Conservation (phyloP, 2,329 filamentous ascomycete genomes). For the Aspergillus floridensis region DNA sequence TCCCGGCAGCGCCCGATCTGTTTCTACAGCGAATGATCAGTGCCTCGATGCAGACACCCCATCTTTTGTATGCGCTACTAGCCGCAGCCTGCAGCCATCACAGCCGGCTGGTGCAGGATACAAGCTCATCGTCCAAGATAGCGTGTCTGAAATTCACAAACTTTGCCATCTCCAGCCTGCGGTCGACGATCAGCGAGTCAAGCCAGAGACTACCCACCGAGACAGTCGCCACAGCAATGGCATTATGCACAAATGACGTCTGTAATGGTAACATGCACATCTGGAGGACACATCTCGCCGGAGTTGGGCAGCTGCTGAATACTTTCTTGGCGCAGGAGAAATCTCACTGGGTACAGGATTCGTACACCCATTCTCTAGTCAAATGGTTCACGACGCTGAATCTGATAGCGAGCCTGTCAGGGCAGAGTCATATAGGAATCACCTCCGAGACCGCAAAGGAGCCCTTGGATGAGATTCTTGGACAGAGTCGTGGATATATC, state of each 20-base stretch:
- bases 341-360: slow-evolving; percentile 7
- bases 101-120: slow-evolving; percentile 23
- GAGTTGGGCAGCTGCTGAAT: slow-evolving; percentile 24
- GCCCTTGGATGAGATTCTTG: slow-evolving; percentile 11
- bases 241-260: slow-evolving; percentile 34
- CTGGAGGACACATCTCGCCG: slow-evolving; percentile 28
- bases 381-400: slow-evolving; percentile 34
- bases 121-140: slow-evolving; percentile 9
- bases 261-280: slow-evolving; percentile 31
- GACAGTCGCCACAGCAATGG: slow-evolving; percentile 29
- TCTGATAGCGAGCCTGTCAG: slow-evolving; percentile 26
- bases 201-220: slow-evolving; percentile 19
- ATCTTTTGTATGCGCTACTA: slow-evolving; percentile 29
- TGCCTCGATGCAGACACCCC: slow-evolving; percentile 24
- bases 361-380: slow-evolving; percentile 22
- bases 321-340: slow-evolving; percentile 17
- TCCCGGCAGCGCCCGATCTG: slow-evolving; percentile 24
- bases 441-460: not conserved
- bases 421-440: not conserved
- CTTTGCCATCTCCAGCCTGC: slow-evolving; percentile 24
- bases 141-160: slow-evolving; percentile 29
- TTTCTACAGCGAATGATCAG: slow-evolving; percentile 27
- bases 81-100: slow-evolving; percentile 31
- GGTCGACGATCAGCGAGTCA: slow-evolving; percentile 17
- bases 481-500: slow-evolving; percentile 8